These are phyloP conservation scores for Fusarium penzigii DNA, from an alignment of 2,329 filamentous ascomycete species.

Conservation along the genomic window DNA sequence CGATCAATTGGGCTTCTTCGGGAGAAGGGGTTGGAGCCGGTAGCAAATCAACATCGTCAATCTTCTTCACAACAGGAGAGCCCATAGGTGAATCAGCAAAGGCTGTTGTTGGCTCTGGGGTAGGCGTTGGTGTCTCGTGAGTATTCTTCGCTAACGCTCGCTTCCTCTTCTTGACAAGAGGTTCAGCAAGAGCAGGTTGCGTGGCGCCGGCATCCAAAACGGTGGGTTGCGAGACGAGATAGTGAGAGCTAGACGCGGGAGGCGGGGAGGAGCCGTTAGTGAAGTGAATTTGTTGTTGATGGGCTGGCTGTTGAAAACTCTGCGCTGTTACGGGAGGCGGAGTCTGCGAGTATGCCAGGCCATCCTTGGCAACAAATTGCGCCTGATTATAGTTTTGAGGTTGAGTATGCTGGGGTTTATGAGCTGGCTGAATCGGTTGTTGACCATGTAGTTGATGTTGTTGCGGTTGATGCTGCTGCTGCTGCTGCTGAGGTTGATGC, in stretches of 20 bases:
- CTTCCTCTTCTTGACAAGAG: slow-evolving; percentile 42
- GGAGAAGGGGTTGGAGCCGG: slow-evolving; percentile 32
- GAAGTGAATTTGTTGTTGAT: slow-evolving; percentile 23
- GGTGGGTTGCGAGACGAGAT: slow-evolving; percentile 24
- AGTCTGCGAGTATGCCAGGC: slow-evolving; percentile 18
- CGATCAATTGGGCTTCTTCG: slow-evolving; percentile 39
- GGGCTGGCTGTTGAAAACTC: slow-evolving; percentile 25
- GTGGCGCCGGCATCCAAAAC: slow-evolving; percentile 19
- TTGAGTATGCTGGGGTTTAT: slow-evolving; percentile 13
- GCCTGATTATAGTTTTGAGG: slow-evolving; percentile 22
- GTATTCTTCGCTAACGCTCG: slow-evolving; percentile 30
- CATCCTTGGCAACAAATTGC: slow-evolving; percentile 24
- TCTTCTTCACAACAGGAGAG: slow-evolving; percentile 28
- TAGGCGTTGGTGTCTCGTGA: slow-evolving; percentile 24
- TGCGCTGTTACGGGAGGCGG: slow-evolving; percentile 14
- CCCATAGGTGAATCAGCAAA: slow-evolving; percentile 34
- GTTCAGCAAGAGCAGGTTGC: slow-evolving; percentile 27
- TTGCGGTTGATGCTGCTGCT: slow-evolving; percentile 28
- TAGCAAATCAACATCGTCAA: slow-evolving; percentile 38
- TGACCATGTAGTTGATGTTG: slow-evolving; percentile 16
- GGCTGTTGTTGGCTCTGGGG: slow-evolving; percentile 27
- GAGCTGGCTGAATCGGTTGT: slow-evolving; percentile 19
- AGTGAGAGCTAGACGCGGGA: slow-evolving; percentile 21
- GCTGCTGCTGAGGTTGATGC: slow-evolving; percentile 21
- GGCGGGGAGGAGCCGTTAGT: slow-evolving; percentile 20